Base-by-base conservation (phyloP, 495 filamentous ascomycete species). In the Podospora australis region DNA sequence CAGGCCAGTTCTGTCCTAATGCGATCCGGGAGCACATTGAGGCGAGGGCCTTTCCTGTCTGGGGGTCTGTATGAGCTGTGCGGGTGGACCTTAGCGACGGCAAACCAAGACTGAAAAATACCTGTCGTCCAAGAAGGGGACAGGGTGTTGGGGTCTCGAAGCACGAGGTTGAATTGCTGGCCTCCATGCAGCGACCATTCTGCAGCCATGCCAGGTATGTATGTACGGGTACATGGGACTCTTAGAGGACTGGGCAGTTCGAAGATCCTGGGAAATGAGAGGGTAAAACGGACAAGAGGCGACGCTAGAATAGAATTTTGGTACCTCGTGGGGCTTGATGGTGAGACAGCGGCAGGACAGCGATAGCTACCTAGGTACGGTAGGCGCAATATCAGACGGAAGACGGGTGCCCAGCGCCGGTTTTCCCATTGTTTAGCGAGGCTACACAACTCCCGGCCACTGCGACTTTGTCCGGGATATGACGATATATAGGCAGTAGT, bases 1-100 rank as follows among this genome's bases (percentile, higher is more conserved):
- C 30, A 54, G 48, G 53, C 58, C 58, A 58, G 52, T 62, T n/a
- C n/a, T n/a, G n/a, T n/a, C 50, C 44, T 56, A 56, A 40, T 49
- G 50, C 47, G 43, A 51, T 54, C 48, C 50, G 50, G 50, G 56
- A 36, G 29, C 53, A 49, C 45, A 36, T 52, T 29, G 52, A 50
- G 41, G 46, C 48, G 50, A 54, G 53, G 49, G 46, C 42, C 48
- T 55, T 59, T 48, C 56, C 56, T 43, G 42, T 59, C 49, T 52
- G 53, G n/a, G n/a, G 56, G 56, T 16, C 3, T 25, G 21, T 7
- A 46, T 52, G 30, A 62, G 51, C 56, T 51, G 53, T 53, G 40
- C 34, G 14, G 39, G 56, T 54, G 49, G 56, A 56, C 46, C 48
- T 43, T 47, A 6, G 38, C 23, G 43, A 43, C 41, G 55, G 48